A percentile compares a stretch with the other conserved stretches of the same genome.
Conservation (phyloP, 345 rosid species). For the Eucalyptus marginata region DNA sequence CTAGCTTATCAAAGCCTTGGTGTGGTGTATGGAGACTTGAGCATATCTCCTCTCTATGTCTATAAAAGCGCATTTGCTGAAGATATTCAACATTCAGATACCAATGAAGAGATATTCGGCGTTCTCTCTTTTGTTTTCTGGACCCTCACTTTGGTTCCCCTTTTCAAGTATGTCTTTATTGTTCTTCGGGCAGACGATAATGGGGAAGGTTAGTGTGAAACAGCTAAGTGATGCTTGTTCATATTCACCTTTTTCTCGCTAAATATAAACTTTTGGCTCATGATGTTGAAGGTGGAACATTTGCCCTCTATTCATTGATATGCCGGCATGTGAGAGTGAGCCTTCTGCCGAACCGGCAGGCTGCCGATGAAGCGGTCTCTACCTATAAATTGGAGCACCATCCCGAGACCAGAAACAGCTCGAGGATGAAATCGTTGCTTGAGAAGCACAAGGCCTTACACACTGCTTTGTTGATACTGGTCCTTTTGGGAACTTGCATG, state of each 20-base stretch:
- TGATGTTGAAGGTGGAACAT: slow-evolving; percentile 2
- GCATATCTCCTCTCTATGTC: slow-evolving; percentile 8
- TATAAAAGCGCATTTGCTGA: slow-evolving; percentile 5
- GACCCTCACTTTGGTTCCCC: slow-evolving; percentile 6
- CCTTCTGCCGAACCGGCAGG: slow-evolving; percentile 4
- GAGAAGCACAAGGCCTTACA: slow-evolving; percentile 2
- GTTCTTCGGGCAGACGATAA: slow-evolving; percentile 8
- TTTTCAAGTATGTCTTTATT: slow-evolving; percentile 8
- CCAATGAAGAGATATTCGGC: slow-evolving; percentile 8
- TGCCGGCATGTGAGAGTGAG: slow-evolving; percentile 6
- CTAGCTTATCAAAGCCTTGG: slow-evolving; percentile 9
- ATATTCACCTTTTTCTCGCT: neutral
- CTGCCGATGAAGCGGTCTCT: slow-evolving; percentile 3
- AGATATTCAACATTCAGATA: slow-evolving; percentile 4
- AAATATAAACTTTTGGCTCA: neutral
- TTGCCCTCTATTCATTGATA: slow-evolving; percentile 6
- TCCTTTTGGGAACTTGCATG: slow-evolving; percentile 9
- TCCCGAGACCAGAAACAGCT: neutral
- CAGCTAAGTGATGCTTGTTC: neutral
- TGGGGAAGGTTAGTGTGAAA: neutral
- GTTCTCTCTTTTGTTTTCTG: slow-evolving; percentile 9
- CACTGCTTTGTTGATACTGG: slow-evolving; percentile 1
- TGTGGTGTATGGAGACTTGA: slow-evolving; percentile 8
- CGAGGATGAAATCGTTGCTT: neutral
- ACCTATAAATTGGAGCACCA: slow-evolving; percentile 1